These are phyloP conservation scores for Ogataea corticis DNA, from an alignment of 805 yeast genomes.

Conservation along the genomic window DNA sequence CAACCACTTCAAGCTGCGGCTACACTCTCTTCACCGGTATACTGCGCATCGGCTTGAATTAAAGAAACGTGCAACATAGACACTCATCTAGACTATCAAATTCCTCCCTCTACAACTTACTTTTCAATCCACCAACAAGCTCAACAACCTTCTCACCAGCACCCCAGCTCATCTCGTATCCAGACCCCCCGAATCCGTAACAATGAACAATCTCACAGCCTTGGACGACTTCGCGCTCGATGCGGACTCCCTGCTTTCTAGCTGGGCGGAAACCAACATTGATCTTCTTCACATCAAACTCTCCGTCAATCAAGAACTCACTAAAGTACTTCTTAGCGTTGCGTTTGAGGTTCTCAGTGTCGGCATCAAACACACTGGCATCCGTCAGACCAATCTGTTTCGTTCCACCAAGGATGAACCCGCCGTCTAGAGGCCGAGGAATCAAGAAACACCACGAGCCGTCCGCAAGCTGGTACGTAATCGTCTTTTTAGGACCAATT, in stretches of 20 bases:
- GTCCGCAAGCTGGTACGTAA: conserved; percentile 45
- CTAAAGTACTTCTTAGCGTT: conserved; percentile 51
- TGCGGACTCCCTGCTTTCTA: conserved; percentile 53
- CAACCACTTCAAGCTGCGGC: too few relatives aligned
- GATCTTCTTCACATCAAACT: conserved; percentile 46
- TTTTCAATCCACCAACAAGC: conserved; percentile 20
- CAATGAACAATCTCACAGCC: conserved; percentile 53
- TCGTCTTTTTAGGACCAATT: conserved; percentile 43
- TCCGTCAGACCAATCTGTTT: conserved; percentile 48
- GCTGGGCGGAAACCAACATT: conserved; percentile 75
- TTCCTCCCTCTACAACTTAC: too few relatives aligned
- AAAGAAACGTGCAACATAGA: too few relatives aligned
- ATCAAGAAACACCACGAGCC: conserved; percentile 51
- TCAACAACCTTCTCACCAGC: conserved; percentile 46
- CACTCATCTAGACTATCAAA: too few relatives aligned
- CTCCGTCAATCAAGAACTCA: conserved; percentile 40
- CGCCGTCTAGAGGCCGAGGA: conserved; percentile 59
- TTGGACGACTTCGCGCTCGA: conserved; percentile 23
- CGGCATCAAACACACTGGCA: conserved; percentile 41
- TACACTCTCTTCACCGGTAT: too few relatives aligned
- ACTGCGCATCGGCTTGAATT: too few relatives aligned
- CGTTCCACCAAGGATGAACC: conserved; percentile 68
- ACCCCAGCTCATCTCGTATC: conserved; percentile 65
- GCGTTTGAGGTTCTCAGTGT: conserved; percentile 44
- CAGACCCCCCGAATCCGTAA: conserved; percentile 66